Conservation (phyloP, 768 basidiomycete species). For the Russula sp. region DNA sequence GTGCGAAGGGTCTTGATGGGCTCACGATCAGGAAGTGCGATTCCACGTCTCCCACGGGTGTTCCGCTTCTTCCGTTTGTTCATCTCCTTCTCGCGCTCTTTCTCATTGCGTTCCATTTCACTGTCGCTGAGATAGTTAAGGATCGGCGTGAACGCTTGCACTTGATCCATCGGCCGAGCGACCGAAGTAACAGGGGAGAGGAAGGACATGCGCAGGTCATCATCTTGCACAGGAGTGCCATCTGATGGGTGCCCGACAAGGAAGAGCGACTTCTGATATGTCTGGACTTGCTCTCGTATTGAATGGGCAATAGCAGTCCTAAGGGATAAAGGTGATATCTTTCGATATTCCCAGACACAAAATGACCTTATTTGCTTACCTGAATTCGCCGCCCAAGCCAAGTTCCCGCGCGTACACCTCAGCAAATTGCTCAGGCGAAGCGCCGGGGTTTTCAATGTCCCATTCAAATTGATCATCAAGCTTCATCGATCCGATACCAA, state of each 20-base stretch:
- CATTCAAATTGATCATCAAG: conserved; percentile 97
- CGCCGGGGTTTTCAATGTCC: conserved; percentile 78
- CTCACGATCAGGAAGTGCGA: conserved; percentile 88
- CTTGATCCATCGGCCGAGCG: conserved; percentile 70
- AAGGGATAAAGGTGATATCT: background rate
- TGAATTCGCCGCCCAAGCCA: conserved; percentile 89
- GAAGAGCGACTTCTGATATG: conserved; percentile 88
- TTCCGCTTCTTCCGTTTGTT: conserved; percentile 80
- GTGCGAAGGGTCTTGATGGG: conserved; percentile 89
- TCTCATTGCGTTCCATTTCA: conserved; percentile 84
- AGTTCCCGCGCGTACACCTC: conserved; percentile 80
- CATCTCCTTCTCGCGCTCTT: conserved; percentile 90
- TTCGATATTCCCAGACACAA: background rate
- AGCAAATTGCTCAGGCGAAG: conserved; percentile 90
- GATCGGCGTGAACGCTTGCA: conserved; percentile 77
- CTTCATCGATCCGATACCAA: conserved; percentile 88
- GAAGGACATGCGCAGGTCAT: conserved; percentile 87
- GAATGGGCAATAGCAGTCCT: conserved; percentile 94
- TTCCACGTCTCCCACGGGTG: conserved; percentile 72
- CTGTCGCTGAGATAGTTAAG: conserved; percentile 85
- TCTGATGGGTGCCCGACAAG: conserved; percentile 84
- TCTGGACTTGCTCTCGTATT: conserved; percentile 91
- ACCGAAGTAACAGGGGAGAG: conserved; percentile 71
- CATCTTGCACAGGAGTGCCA: conserved; percentile 73
- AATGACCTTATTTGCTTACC: conserved; percentile 42